These are phyloP conservation scores for Nephelium lappaceum DNA, from an alignment of 345 rosid species.

Conservation along the genomic window DNA sequence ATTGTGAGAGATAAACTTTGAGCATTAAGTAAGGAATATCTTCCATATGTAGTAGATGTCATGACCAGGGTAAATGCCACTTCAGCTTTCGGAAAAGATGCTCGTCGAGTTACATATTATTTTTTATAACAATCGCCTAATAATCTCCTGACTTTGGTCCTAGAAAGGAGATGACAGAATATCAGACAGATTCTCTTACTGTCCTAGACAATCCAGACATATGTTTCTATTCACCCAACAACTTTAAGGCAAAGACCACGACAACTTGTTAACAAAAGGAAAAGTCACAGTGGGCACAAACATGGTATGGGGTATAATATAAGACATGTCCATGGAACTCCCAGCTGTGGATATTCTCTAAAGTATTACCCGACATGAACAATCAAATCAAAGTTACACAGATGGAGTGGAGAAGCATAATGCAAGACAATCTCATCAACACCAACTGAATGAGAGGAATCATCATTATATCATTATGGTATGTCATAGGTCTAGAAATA, in stretches of 20 bases:
- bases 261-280: neutral
- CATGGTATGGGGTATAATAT: neutral
- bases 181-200: neutral
- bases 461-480: neutral
- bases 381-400: neutral
- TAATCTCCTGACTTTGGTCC: neutral
- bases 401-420: neutral
- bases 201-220: too few species aligned
- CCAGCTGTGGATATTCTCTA: neutral
- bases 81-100: neutral
- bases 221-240: too few species aligned
- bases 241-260: too few species aligned
- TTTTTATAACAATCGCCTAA: neutral
- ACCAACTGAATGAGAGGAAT: neutral
- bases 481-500: neutral
- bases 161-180: neutral
- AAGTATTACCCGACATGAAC: neutral
- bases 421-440: neutral
- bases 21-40: neutral
- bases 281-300: neutral
- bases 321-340: neutral
- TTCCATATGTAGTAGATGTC: neutral
- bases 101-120: neutral
- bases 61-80: neutral
- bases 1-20: neutral